Base-by-base conservation (phyloP, 2,329 filamentous ascomycete species). In the Claviceps sp. region DNA sequence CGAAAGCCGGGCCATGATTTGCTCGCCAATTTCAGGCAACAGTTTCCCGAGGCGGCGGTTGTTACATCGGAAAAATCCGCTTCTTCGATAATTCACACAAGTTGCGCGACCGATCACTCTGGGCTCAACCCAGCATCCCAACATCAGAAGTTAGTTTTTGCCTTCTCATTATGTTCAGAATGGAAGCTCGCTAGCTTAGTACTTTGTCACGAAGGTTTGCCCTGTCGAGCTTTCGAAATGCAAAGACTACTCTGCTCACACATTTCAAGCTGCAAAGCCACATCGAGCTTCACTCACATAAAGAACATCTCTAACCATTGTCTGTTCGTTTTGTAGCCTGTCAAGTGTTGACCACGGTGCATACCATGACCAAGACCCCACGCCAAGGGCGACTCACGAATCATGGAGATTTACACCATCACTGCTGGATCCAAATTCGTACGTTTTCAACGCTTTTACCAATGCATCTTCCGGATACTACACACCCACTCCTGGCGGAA, bases 391-490 rank as follows among this genome's bases (percentile, higher is more conserved):
- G 17, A 79, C 85, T 43, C 82, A 85, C 61, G 89, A 96, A 59
- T 82, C 79, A 60, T 93, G 90, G 83, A 80, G 86, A 58, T 89
- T 95, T 62, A 95, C 90, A 2, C 89, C 90, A 4, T 93, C 89
- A 22, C 74, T 95, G 53, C 78, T 97, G 64, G 91, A 97, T 64
- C 82, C 89, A 17, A 89, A 85, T 65, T 86, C 87, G 34, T 88
- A 88, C 65, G 80, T 82, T 24, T 96, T 95, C 68, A 77, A 81
- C 54, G 76, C 77, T 52, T 91, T 95, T 62, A 82, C 85, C 57
- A 88, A 87, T 67, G 86, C 90, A 57, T 80, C 85, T 46, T 80
- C 86, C 16, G 87, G 84, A 14, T 93, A 93, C 68, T 96, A 95
- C 68, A 90, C 89, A 7, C 87, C 90, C 2, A 94, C 88, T 1